phyloP scores from a whole-genome alignment of 2,329 filamentous ascomycete species.

The Aspergillus pseudoglaucus region DNA sequence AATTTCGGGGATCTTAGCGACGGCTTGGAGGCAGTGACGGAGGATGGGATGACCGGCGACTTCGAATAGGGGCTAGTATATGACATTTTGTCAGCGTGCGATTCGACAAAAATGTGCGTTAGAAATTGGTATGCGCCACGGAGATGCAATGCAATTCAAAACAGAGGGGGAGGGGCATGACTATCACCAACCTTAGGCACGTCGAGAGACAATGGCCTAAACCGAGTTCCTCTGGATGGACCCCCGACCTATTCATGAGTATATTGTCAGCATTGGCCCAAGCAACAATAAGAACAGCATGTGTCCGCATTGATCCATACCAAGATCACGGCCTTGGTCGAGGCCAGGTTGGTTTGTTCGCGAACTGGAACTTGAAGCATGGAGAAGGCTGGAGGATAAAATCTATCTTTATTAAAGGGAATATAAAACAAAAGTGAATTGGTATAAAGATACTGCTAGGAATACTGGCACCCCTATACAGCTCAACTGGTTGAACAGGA shows the following conservation, averaged over 20 bases:
- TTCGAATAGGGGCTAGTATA: conserved; percentile 79
- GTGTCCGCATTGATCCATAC: conserved; percentile 48
- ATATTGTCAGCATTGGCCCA: conserved; percentile 7
- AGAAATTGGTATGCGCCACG: background rate
- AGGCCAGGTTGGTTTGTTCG: conserved; percentile 43
- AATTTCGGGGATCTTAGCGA: conserved; percentile 84
- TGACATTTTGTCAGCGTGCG: background rate
- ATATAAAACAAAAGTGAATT: background rate
- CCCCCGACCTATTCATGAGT: conserved; percentile 69
- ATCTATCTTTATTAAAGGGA: background rate
- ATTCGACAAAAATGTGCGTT: conserved; percentile 1
- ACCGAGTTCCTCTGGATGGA: conserved; percentile 89
- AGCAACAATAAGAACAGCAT: conserved; percentile 4
- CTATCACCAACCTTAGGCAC: conserved; percentile 69
- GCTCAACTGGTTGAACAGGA: too few relatives aligned
- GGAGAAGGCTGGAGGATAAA: conserved; percentile 8
- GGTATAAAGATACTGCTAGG: background rate
- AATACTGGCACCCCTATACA: too few relatives aligned
- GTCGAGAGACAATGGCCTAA: conserved; percentile 90
- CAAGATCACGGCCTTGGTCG: conserved; percentile 91
- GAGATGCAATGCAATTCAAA: background rate
- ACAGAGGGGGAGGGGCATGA: conserved; percentile 5
- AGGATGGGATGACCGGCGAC: conserved; percentile 97
- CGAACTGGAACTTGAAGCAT: conserved; percentile 44
- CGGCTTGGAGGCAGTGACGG: conserved; percentile 90